Evolutionary conservation across 2,329 filamentous ascomycete genomes (phyloP).

Genomic region (Rhexocercosporidium sp.): DNA sequence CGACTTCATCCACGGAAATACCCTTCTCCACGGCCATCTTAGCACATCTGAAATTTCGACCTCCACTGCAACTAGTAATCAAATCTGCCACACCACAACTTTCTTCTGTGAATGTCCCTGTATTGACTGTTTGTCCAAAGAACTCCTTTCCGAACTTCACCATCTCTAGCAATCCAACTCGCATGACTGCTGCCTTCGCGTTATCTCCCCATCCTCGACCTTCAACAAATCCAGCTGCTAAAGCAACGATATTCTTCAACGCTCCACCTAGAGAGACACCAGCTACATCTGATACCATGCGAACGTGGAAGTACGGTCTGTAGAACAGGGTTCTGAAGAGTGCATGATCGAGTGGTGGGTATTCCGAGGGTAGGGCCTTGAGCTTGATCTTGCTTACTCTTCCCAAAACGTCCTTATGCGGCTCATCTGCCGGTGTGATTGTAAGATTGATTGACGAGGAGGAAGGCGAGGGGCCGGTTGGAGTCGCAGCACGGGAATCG

Average conservation of each 20-base stretch:
- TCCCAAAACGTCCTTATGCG: conserved; percentile 73
- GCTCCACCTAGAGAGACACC: conserved; percentile 94
- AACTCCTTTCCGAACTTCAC: conserved; percentile 94
- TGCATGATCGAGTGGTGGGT: conserved; percentile 83
- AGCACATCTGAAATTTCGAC: conserved; percentile 92
- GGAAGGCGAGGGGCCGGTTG: conserved; percentile 55
- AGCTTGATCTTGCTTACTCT: conserved; percentile 72
- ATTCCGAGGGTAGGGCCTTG: conserved; percentile 77
- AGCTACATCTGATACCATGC: conserved; percentile 92
- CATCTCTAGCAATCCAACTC: conserved; percentile 94
- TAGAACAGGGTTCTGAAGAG: conserved; percentile 89
- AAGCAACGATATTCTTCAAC: conserved; percentile 94
- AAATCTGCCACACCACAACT: conserved; percentile 94
- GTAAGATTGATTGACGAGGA: conserved; percentile 56
- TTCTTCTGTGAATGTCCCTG: conserved; percentile 94
- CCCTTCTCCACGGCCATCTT: conserved; percentile 84
- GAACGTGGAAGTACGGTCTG: conserved; percentile 96
- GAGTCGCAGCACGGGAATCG: conserved; percentile 79
- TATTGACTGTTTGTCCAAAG: conserved; percentile 81
- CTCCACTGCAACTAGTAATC: conserved; percentile 91
- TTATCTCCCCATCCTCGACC: conserved; percentile 98
- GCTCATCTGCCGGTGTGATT: conserved; percentile 50
- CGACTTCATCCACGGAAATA: conserved; percentile 83
- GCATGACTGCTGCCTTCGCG: conserved; percentile 98
- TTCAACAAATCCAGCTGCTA: conserved; percentile 94